Evolutionary conservation across 148 eudicot genomes (phyloP), one percentile per base, ranked within the genome.

Genomic region (Vaccinium corymbosum): DNA sequence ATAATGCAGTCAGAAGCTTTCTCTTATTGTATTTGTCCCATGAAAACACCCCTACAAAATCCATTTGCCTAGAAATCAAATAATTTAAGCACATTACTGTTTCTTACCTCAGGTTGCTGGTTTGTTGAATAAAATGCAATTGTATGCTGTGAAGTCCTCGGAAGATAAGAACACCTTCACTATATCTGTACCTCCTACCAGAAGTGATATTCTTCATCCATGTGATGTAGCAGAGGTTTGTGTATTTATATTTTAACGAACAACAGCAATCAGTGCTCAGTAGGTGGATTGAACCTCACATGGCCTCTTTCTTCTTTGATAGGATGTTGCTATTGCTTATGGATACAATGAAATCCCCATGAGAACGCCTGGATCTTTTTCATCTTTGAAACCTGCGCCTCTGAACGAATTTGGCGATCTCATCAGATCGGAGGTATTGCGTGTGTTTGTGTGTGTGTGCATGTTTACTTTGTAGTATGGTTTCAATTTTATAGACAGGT

Each of bases 281-380:
- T 49, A 68, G 1, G 35, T 61, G 55, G 20, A 51, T 42, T 51
- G 22, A 50, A 29, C 38, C 55, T 68, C 19, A 32, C 16, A 3
- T 27, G 10, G 51, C 35, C 25, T 46, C 11, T 56, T 78, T 10
- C 29, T 78, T 76, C 74, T 83, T 29, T 78, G 79, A 38, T 83
- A 97, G 99, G 99, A 94, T 89, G 98, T 97, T 83, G 99, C 98
- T 35, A 97, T 97, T 91, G 99, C 99, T 83, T 93, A 92, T 90
- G 98, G 99, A 22, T 97, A 90, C 92, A 97, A 97, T 86, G 92
- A 89, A 85, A 97, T 97, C 86, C 97, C 95, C 15, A 92, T 89
- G 89, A 87, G 91, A 89, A 90, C 61, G 85, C 95, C 95, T 86
- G 92, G 90, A 82, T 94, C 97, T 10, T 79, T 97, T 86, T 91